Percentiles rank a stretch among this genome's conserved stretches.
Evolutionary conservation across 164 flowering plant species (phyloP).

Genomic region (Paratinospora sagittata): DNA sequence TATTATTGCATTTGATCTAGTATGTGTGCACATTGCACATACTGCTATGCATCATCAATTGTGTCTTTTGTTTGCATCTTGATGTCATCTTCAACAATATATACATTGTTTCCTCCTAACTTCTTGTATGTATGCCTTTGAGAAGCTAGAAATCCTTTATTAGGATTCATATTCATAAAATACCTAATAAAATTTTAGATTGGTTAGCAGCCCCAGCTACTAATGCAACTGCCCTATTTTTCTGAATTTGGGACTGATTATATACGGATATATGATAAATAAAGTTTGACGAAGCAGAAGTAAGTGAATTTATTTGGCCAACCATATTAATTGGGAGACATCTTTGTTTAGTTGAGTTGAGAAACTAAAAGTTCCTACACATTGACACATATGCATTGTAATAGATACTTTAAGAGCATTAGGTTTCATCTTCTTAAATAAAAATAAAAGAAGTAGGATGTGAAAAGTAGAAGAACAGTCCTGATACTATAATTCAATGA

Average conservation of each 20-base stretch:
- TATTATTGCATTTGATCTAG: neutral
- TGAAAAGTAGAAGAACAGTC: too few species aligned
- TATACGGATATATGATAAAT: neutral
- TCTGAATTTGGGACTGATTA: too few species aligned
- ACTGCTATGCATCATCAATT: neutral
- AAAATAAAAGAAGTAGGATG: too few species aligned
- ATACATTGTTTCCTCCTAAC: neutral
- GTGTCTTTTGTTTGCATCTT: neutral
- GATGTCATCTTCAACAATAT: neutral
- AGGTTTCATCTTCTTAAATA: too few species aligned
- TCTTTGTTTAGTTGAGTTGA: too few species aligned
- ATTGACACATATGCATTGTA: too few species aligned
- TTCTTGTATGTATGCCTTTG: neutral
- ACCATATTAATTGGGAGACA: neutral
- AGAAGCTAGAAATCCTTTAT: neutral
- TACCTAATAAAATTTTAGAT: neutral
- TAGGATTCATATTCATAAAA: neutral
- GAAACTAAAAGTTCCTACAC: too few species aligned
- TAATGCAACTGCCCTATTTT: too few species aligned
- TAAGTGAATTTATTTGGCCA: neutral
- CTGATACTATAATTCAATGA: too few species aligned
- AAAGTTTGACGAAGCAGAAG: neutral
- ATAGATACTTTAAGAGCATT: too few species aligned
- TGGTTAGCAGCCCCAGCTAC: neutral
- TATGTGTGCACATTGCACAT: too few species aligned